These are phyloP conservation scores for Metschnikowia cerradonensis DNA, from an alignment of 805 yeast genomes.

Conservation along the genomic window DNA sequence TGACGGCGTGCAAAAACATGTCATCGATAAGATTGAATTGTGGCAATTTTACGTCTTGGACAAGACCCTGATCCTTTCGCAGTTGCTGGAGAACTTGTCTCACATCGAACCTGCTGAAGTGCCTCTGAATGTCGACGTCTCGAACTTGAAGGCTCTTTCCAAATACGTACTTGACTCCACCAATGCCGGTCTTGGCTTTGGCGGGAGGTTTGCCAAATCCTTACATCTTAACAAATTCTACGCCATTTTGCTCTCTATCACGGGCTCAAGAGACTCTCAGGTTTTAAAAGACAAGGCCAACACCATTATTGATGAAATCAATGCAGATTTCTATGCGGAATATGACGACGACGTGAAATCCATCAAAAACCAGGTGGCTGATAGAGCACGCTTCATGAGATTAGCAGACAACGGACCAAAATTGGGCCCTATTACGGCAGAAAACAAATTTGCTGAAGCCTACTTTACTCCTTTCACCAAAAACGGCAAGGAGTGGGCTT, in stretches of 20 bases:
- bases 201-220: constrained; percentile 47
- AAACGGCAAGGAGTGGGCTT: constrained; percentile 58
- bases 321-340: constrained; percentile 62
- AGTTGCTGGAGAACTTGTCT: constrained; percentile 38
- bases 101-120: constrained; percentile 33
- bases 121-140: constrained; percentile 38
- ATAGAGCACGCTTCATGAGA: constrained; percentile 72
- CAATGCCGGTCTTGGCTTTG: constrained; percentile 26
- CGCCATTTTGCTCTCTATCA: constrained; percentile 40
- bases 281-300: constrained; percentile 35
- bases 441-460: constrained; percentile 70
- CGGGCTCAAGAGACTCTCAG: constrained; percentile 16
- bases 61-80: constrained; percentile 39
- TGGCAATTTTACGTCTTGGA: constrained; percentile 89
- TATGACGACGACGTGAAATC: constrained; percentile 71
- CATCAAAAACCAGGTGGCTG: constrained; percentile 65
- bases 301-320: constrained; percentile 69
- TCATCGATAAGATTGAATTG: constrained; percentile 58
- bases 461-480: constrained; percentile 73
- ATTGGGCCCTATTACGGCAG: constrained; percentile 55
- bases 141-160: constrained; percentile 43
- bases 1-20: constrained; percentile 67
- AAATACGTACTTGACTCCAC: constrained; percentile 42
- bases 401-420: constrained; percentile 80
- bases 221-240: constrained; percentile 51